Base-by-base conservation (phyloP, 164 flowering plant species). In the Buxus sempervirens region DNA sequence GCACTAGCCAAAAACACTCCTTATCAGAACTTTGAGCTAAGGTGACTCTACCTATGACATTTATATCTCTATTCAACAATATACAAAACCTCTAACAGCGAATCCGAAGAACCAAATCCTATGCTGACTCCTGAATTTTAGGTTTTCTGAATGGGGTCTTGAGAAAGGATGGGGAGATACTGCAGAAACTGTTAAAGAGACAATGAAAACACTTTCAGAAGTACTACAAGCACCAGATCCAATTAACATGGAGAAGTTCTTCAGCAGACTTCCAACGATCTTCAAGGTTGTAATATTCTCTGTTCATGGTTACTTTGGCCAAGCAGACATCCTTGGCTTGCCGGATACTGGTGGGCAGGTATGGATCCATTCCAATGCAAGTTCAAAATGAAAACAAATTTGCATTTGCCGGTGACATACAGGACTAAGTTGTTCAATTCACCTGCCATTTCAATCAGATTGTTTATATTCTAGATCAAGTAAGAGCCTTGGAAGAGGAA, bases 341-440 rank as follows among this genome's bases (percentile, higher is more conserved):
- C 99, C 99, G 4, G 99, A 95, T 72, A 95, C 98, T 22, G 99
- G 98, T 22, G 99, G 99, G n/a, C 99, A 95, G 91, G 98, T 91
- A 73, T 18, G 45, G 28, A 19, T 41, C 26, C 38, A 58, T 1
- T 60, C 38, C 19, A 20, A 20, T 23, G 28, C 32, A 10, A 45
- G 18, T 4, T 5, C 13, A 45, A 10, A 4, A 10, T 45, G 12
- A 2, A 45, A 45, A 15, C 51, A 45, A 15, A 45, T 45, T 4
- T 41, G 5, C 12, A 12, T 41, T 41, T 32, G 38, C 38, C 3
- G 38, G 51, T 45, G 18, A 45, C 51, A 45, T 45, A 1, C 51
- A 45, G 1, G 51, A 45, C 3, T 32, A 32, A 1, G 18, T 45
- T 10, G 51, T 15, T 45, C 12, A 36, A 28, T 0, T 15, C 23